Percentiles rank a stretch among this genome's conserved stretches.
These are phyloP conservation scores for Clarkia xantiana DNA, from an alignment of 345 rosid species.

Conservation along the genomic window DNA sequence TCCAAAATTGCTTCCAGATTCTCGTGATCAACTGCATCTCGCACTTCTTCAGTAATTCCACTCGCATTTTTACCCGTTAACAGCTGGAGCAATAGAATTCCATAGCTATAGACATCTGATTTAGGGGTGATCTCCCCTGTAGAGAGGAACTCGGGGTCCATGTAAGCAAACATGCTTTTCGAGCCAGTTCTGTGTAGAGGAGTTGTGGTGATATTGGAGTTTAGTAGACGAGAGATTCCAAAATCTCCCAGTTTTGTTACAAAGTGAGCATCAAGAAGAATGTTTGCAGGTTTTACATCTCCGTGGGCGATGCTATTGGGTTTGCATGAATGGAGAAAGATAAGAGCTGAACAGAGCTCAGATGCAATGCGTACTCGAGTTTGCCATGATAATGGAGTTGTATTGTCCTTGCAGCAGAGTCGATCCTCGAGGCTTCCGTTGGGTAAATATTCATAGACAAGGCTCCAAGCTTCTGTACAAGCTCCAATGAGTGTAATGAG, in stretches of 20 bases:
- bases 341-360: constrained; percentile 68
- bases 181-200: too few species aligned
- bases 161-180: constrained; percentile 55
- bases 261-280: constrained; percentile 68
- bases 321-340: constrained; percentile 77
- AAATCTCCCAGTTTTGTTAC: constrained; percentile 39
- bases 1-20: constrained; percentile 46
- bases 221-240: constrained; percentile 39
- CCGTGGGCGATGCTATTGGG: constrained; percentile 82
- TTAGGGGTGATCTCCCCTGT: constrained; percentile 68
- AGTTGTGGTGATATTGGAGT: too few species aligned
- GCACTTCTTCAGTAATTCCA: constrained; percentile 58
- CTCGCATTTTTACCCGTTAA: constrained; percentile 60
- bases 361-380: constrained; percentile 63
- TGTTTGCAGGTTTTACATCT: constrained; percentile 73
- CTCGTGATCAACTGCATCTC: constrained; percentile 45
- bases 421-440: constrained; percentile 96
- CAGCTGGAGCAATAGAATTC: constrained; percentile 55
- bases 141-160: constrained; percentile 49
- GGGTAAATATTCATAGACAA: constrained; percentile 66
- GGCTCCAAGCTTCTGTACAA: constrained; percentile 78
- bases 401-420: constrained; percentile 59
- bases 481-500: constrained; percentile 73
- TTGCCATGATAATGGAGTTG: constrained; percentile 84
- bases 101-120: constrained; percentile 84